phyloP scores from a whole-genome alignment of 192 early-diverging fungal genomes.

The Podila epicladia region DNA sequence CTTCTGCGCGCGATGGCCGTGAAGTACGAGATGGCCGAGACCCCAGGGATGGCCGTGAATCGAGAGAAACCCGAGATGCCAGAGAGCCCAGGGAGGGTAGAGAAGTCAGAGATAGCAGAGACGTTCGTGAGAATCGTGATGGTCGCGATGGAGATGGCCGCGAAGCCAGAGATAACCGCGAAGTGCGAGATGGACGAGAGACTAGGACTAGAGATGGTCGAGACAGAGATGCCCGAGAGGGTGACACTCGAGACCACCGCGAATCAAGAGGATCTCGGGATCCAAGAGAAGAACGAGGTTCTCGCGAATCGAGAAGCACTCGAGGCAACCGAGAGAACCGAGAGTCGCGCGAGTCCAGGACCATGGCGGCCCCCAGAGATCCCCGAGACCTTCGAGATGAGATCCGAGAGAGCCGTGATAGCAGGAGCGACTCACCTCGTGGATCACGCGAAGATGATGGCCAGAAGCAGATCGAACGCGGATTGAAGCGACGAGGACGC shows the following conservation, averaged over 20 bases:
- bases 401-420: neutral
- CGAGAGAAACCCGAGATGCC: constrained; percentile 11
- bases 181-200: constrained; percentile 8
- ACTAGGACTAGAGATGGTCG: constrained; percentile 5
- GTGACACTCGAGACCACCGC: neutral
- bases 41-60: constrained; percentile 1
- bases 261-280: neutral
- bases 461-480: neutral
- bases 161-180: neutral
- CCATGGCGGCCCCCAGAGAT: neutral
- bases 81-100: neutral
- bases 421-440: neutral
- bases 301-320: too few species aligned
- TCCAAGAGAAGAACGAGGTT: too few species aligned
- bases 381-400: neutral
- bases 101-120: constrained; percentile 9
- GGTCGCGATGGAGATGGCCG: neutral
- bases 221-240: constrained; percentile 9
- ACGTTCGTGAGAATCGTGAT: neutral
- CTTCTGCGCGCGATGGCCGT: neutral
- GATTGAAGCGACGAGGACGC: neutral
- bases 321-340: neutral
- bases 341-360: neutral
- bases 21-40: constrained; percentile 9
- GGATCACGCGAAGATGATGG: neutral